Evolutionary conservation across 106 monocot genomes (phyloP).

Genomic region (Dendrobium huoshanense): DNA sequence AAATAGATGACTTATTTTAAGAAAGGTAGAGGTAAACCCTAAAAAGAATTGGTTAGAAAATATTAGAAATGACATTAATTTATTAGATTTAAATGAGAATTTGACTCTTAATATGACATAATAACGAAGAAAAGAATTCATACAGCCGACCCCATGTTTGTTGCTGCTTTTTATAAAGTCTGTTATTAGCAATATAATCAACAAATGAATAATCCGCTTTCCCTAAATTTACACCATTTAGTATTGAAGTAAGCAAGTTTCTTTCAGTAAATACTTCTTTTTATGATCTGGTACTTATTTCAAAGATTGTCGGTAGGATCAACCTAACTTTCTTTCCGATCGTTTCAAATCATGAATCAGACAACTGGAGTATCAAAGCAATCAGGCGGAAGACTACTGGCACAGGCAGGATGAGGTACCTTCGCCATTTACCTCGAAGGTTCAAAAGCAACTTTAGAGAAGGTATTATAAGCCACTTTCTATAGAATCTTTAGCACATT

Average conservation of each 20-base stretch:
- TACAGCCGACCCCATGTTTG: too few species aligned
- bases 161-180: too few species aligned
- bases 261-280: not conserved
- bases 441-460: conserved; percentile 46
- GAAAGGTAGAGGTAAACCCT: too few species aligned
- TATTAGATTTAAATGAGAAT: too few species aligned
- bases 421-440: conserved; percentile 29
- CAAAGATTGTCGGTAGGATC: not conserved
- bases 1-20: too few species aligned
- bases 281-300: not conserved
- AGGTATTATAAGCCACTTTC: conserved; percentile 11
- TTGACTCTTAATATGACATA: too few species aligned
- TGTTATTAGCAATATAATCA: too few species aligned
- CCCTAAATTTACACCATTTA: not conserved
- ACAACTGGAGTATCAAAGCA: conserved; percentile 48
- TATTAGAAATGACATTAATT: too few species aligned
- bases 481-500: too few species aligned
- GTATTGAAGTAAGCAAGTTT: not conserved
- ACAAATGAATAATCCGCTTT: not conserved
- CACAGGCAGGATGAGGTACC: conserved; percentile 49
- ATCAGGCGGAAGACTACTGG: conserved; percentile 43
- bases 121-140: too few species aligned
- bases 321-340: not conserved
- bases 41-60: too few species aligned
- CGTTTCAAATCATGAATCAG: conserved; percentile 2